Base-by-base conservation (phyloP, 2,329 filamentous ascomycete genomes). In the Aspergillus sp. region DNA sequence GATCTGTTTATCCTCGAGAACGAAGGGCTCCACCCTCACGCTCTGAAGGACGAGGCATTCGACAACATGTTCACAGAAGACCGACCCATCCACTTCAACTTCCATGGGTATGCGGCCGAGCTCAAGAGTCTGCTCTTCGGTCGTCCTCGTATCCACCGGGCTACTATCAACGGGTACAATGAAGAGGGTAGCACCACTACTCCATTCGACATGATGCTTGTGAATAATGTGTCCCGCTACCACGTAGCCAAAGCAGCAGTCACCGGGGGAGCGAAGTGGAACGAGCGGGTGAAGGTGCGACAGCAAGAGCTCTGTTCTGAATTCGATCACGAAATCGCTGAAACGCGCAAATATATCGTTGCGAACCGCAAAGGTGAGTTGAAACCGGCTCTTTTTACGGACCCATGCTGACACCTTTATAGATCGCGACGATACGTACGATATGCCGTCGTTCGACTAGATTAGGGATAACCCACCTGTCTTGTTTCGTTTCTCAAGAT, bases 121-220 rank as follows among this genome's bases (percentile, higher is more conserved):
- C 70, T 89, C 55, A 81, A 84, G 58, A 85, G 85, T 0, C 67
- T 89, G 25, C 70, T 89, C 3, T 89, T 88, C 65, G 84, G 84
- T 0, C 77, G 85, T 0, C 77, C 77, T 0, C 72, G 76, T 9
- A 64, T 83, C 15, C 76, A 83, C 5, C 78, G 84, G 3, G 79
- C 87, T 59, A 79, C 71, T 0, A 81, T 89, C 7, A 80, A 79
- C 14, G 84, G 82, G 4, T 89, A 89, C 62, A 80, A 79, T 25
- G 86, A 89, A 66, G 86, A 89, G 69, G 87, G 86, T 0, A 84
- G 78, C 52, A 89, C 86, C 1, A 89, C 86, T 0, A 89, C 86
- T 2, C 86, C 86, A 2, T 88, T 89, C 63, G 84, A 88, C 64
- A 89, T 89, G 86, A 85, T 88, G 85, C 76, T 89, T 1, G 70